phyloP scores from a whole-genome alignment of 1,284 basidiomycete genomes.

The Boletus hoseneyae region DNA sequence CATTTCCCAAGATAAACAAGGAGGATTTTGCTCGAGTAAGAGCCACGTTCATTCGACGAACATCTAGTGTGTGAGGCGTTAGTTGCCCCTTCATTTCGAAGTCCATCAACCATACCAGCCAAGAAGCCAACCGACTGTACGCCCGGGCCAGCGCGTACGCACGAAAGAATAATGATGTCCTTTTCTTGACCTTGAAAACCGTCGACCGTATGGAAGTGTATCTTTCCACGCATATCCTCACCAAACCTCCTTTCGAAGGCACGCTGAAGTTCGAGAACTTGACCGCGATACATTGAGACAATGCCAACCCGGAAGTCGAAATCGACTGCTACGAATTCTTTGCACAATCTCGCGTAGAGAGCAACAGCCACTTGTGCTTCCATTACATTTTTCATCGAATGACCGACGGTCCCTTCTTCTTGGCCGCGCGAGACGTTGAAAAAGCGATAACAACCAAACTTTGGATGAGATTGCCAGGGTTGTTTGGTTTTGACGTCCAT shows the following conservation, averaged over 20 bases:
- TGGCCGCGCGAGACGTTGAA: conserved; percentile 69
- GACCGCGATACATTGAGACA: conserved; percentile 95
- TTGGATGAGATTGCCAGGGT: conserved; percentile 80
- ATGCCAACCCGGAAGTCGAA: conserved; percentile 84
- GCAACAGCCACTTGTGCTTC: conserved; percentile 81
- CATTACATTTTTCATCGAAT: conserved; percentile 76
- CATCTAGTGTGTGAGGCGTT: conserved; percentile 45
- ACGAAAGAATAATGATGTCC: conserved; percentile 93
- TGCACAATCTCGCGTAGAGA: conserved; percentile 73
- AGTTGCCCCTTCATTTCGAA: conserved; percentile 4
- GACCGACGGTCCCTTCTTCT: conserved; percentile 54
- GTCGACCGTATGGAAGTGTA: conserved; percentile 98
- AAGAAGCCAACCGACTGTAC: conserved; percentile 85
- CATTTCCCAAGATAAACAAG: conserved; percentile 91
- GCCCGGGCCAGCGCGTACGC: conserved; percentile 87
- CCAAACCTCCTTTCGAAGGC: conserved; percentile 78
- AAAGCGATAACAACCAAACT: conserved; percentile 90
- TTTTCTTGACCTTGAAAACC: conserved; percentile 99
- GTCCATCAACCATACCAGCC: conserved; percentile 49
- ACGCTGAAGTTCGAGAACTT: conserved; percentile 75
- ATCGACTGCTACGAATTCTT: conserved; percentile 62
- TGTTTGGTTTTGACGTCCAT: conserved; percentile 85
- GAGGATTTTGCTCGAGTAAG: conserved; percentile 94
- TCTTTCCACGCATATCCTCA: conserved; percentile 60
- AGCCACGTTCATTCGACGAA: conserved; percentile 95